Percentiles rank a stretch among this genome's conserved stretches.
phyloP scores from a whole-genome alignment of 2,329 filamentous ascomycete species.

The Botrytis hyacinthi region DNA sequence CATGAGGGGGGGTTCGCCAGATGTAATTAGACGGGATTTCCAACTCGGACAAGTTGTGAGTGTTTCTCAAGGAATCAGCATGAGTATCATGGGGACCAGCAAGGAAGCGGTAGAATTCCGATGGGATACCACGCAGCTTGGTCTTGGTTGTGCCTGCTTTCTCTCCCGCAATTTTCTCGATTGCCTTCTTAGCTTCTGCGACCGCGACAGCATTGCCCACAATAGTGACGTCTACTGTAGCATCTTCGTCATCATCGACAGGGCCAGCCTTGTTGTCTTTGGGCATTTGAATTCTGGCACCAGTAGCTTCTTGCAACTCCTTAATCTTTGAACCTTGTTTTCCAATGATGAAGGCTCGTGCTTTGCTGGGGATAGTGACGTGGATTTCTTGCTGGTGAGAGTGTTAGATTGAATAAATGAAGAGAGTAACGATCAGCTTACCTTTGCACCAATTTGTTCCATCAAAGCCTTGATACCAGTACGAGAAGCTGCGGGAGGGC shows the following conservation, averaged over 20 bases:
- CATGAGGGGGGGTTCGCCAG: constrained; percentile 58
- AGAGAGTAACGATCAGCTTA: constrained; percentile 43
- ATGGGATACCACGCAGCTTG: constrained; percentile 78
- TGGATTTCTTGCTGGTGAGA: constrained; percentile 59
- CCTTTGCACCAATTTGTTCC: constrained; percentile 82
- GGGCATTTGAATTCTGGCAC: constrained; percentile 86
- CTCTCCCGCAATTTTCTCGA: constrained; percentile 84
- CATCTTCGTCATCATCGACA: constrained; percentile 72
- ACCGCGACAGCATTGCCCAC: constrained; percentile 90
- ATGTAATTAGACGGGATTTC: constrained; percentile 79
- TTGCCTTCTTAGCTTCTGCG: constrained; percentile 77
- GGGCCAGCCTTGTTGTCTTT: constrained; percentile 64
- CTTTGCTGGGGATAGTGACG: constrained; percentile 78
- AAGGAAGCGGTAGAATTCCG: constrained; percentile 95
- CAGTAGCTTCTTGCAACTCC: constrained; percentile 82
- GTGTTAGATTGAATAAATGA: constrained; percentile 25
- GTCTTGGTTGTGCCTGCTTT: constrained; percentile 78
- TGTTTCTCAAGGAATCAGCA: constrained; percentile 66
- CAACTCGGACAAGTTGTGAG: constrained; percentile 71
- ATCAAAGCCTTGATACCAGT: constrained; percentile 86
- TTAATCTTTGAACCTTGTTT: constrained; percentile 88
- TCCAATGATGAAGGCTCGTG: constrained; percentile 88
- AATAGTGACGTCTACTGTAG: constrained; percentile 79
- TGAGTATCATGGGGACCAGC: constrained; percentile 72
- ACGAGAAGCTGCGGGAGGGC: constrained; percentile 65